Conservation (phyloP, 2,329 filamentous ascomycete species). For the Aurifilum marmelostoma region DNA sequence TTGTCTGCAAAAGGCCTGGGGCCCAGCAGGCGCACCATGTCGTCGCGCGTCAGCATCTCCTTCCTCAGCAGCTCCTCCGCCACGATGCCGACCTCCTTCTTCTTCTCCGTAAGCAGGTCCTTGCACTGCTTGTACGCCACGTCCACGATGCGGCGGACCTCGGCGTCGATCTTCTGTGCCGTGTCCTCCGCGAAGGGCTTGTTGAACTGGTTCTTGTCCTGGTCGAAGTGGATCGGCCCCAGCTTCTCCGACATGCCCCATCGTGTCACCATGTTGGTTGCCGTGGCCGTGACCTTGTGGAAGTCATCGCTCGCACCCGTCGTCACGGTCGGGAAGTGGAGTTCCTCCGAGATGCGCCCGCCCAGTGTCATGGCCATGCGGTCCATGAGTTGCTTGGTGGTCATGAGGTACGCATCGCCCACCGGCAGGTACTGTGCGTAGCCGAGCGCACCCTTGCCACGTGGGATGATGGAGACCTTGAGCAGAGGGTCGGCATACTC, state of each 20-base stretch:
- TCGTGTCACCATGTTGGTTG: slow-evolving; percentile 97
- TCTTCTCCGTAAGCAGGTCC: slow-evolving; percentile 81
- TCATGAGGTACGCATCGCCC: slow-evolving; percentile 94
- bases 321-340: slow-evolving; percentile 96
- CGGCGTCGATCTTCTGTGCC: slow-evolving; percentile 85
- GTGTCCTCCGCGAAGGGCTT: slow-evolving; percentile 97
- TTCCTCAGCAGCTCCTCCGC: slow-evolving; percentile 92
- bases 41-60: slow-evolving; percentile 88
- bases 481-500: slow-evolving; percentile 94
- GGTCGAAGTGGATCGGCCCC: slow-evolving; percentile 88
- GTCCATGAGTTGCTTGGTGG: slow-evolving; percentile 93
- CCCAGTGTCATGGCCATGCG: slow-evolving; percentile 99
- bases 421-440: slow-evolving; percentile 97
- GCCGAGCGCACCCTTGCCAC: slow-evolving; percentile 88
- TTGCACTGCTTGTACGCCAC: slow-evolving; percentile 91
- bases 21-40: slow-evolving; percentile 87
- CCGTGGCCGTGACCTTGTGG: slow-evolving; percentile 96
- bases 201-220: slow-evolving; percentile 77
- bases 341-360: slow-evolving; percentile 90
- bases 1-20: slow-evolving; percentile 81
- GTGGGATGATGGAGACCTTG: slow-evolving; percentile 98
- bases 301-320: slow-evolving; percentile 96
- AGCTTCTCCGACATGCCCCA: slow-evolving; percentile 98
- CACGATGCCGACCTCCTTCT: slow-evolving; percentile 83
- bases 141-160: slow-evolving; percentile 90